Evolutionary conservation across 257 asterid genomes (phyloP).

Genomic region (Primulina eburnea): DNA sequence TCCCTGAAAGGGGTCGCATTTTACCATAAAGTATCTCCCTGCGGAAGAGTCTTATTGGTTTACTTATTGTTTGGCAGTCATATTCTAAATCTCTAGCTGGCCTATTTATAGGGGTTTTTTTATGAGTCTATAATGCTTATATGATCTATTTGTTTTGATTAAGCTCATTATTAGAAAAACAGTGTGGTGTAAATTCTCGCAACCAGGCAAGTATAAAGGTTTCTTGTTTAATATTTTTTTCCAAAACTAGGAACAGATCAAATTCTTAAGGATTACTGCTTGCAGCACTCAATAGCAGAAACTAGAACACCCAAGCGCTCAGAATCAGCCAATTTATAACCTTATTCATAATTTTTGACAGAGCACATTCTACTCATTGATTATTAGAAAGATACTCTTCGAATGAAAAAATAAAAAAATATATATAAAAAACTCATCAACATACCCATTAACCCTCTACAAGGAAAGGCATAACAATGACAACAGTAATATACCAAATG

Average conservation of each 20-base stretch:
- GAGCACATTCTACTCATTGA: neutral
- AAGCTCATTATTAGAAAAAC: neutral
- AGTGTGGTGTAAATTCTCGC: neutral
- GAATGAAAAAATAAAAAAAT: neutral
- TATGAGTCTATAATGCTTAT: neutral
- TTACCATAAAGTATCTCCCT: neutral
- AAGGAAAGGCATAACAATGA: constrained; percentile 6
- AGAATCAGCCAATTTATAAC: constrained; percentile 3
- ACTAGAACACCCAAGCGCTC: neutral
- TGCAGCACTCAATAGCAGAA: neutral
- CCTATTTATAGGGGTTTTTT: neutral
- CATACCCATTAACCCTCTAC: constrained; percentile 8
- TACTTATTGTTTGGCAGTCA: neutral
- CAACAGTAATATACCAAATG: constrained; percentile 11
- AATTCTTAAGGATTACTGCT: neutral
- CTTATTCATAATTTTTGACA: neutral
- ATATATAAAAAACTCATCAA: constrained; percentile 1
- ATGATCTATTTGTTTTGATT: neutral
- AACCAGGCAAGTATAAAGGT: neutral
- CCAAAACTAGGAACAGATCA: neutral
- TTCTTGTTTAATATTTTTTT: neutral
- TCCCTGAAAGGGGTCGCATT: neutral
- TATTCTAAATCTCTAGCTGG: neutral
- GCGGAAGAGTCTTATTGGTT: neutral
- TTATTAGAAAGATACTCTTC: neutral